Base-by-base conservation (phyloP, 176 grass and related monocot species). In the Lolium perenne region DNA sequence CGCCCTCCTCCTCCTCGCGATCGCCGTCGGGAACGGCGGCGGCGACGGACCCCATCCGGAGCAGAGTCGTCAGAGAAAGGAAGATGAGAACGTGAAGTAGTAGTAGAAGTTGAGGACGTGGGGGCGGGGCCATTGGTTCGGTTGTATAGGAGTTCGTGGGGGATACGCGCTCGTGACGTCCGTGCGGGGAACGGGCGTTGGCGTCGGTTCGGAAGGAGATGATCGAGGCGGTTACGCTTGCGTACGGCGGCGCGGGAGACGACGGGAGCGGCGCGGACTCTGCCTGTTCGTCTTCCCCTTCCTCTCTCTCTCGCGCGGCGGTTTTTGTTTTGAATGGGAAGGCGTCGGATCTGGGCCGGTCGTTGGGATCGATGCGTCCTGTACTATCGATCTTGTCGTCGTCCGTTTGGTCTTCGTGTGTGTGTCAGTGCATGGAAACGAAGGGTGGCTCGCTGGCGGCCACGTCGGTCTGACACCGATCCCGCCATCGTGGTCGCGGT, bases 121-220 rank as follows among this genome's bases (percentile, higher is more conserved):
- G 79, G 3, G 20, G 64, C 8, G 47, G 75, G 4, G 62, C n/a
- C 89, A 91, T 87, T 14, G 55, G 49, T 57, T 53, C 45, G 69
- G 41, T 43, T 43, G 29, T 29, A 29, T 29, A 15, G 23, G 76
- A 43, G 56, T 79, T 14, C 22, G 38, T 22, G 77, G 18, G 54
- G 54, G 5, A 6, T 50, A 50, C 45, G 46, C 15, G 15, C 48
- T 29, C 32, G 45, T 67, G 25, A 64, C 59, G 60, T 8, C 0
- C 23, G 22, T 50, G 0, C 45, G 23, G 77, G 40, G 41, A 66
- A 46, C 45, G 20, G 40, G 70, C 4, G 70, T 72, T 20, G 9
- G 3, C 32, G 14, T 53, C 12, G 11, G 55, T 78, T 8, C 12
- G 45, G 15, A 14, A 17, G 16, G 71, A 51, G 55, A 0, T 43